Evolutionary conservation across 768 basidiomycete genomes (phyloP).

Genomic region (Erythrobasidium yunnanense): DNA sequence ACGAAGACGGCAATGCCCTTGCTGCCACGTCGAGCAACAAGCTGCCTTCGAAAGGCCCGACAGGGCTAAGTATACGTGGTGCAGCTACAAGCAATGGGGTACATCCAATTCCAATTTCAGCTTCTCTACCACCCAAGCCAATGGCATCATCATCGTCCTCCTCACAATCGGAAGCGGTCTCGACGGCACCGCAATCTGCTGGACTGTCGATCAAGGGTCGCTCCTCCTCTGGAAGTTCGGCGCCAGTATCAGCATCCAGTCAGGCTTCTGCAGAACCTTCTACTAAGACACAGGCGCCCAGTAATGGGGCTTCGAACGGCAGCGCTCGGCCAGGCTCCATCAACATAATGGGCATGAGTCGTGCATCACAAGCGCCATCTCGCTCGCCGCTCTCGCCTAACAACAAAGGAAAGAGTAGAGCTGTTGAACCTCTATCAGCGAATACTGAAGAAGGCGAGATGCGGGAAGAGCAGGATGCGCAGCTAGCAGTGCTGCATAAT

Average conservation of each 20-base stretch:
- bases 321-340: neutral
- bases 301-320: neutral
- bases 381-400: neutral
- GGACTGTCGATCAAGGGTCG: neutral
- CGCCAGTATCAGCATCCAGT: neutral
- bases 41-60: too few relatives aligned
- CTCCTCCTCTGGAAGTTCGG: neutral
- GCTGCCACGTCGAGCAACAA: too few relatives aligned
- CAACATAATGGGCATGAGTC: neutral
- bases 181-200: too few relatives aligned
- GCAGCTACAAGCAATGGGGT: too few relatives aligned
- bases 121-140: too few relatives aligned
- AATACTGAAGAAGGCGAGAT: conserved; percentile 1
- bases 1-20: too few relatives aligned
- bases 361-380: neutral
- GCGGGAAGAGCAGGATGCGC: neutral
- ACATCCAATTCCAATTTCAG: too few relatives aligned
- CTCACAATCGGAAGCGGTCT: too few relatives aligned
- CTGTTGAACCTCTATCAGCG: too few relatives aligned
- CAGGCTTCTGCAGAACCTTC: neutral
- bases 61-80: too few relatives aligned
- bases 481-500: too few relatives aligned
- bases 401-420: neutral
- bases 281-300: neutral
- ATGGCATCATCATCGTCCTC: too few relatives aligned